phyloP scores from a whole-genome alignment of 2,329 filamentous ascomycete species.

The Aspergillus sp. region DNA sequence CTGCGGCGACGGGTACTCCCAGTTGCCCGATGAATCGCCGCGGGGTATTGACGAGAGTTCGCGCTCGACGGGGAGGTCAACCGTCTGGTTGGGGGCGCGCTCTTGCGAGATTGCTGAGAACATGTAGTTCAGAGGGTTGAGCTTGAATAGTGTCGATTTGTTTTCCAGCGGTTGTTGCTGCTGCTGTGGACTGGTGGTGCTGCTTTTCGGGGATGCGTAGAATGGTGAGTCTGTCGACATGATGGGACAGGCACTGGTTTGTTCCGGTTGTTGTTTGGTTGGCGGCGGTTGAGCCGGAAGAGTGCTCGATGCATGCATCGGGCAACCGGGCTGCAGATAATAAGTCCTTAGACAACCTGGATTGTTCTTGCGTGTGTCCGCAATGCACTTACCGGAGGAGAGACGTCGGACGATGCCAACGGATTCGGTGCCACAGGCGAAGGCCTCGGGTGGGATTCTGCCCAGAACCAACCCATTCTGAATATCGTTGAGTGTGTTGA shows the following conservation, averaged over 20 bases:
- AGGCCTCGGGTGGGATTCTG: conserved; percentile 42
- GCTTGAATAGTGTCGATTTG: conserved; percentile 51
- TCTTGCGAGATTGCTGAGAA: conserved; percentile 76
- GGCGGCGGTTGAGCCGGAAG: conserved; percentile 21
- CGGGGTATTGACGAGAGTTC: conserved; percentile 88
- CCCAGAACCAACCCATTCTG: conserved; percentile 65
- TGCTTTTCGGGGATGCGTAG: conserved; percentile 26
- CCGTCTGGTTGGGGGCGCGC: conserved; percentile 62
- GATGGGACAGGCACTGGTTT: conserved; percentile 37
- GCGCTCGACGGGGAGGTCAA: conserved; percentile 67
- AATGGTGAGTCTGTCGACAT: conserved; percentile 45
- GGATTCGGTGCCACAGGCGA: conserved; percentile 41
- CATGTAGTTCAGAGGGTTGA: conserved; percentile 92
- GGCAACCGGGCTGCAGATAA: conserved; percentile 53
- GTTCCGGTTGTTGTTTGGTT: conserved; percentile 14
- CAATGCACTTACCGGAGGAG: conserved; percentile 46
- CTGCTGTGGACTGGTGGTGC: conserved; percentile 13
- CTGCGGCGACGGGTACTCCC: conserved; percentile 97
- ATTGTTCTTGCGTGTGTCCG: neutral
- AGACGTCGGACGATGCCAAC: conserved; percentile 38
- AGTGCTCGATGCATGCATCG: conserved; percentile 53
- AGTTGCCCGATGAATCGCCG: conserved; percentile 64
- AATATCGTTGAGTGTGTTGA: neutral
- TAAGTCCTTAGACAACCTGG: conserved; percentile 10
- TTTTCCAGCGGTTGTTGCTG: conserved; percentile 21